phyloP scores from a whole-genome alignment of 495 filamentous ascomycete genomes.

The Neurospora sp. region DNA sequence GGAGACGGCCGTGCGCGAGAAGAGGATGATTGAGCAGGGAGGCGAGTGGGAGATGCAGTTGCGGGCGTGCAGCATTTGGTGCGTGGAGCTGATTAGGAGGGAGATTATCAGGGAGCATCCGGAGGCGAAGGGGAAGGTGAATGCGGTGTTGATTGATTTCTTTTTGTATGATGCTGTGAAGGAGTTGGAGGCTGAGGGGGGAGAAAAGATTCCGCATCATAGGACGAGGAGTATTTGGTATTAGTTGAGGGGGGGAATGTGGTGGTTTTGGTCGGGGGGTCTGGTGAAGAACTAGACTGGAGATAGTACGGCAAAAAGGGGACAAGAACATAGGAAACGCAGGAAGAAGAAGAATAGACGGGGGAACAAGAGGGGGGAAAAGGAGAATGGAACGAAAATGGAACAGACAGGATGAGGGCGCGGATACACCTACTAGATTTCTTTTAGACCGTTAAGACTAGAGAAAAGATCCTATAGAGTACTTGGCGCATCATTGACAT shows the following conservation, averaged over 20 bases:
- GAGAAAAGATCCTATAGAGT: background rate
- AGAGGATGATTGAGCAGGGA: constrained; percentile 56
- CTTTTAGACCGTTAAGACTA: background rate
- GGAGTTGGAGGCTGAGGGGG: constrained; percentile 52
- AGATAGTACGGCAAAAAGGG: background rate
- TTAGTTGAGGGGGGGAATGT: constrained; percentile 24
- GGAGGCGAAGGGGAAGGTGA: constrained; percentile 47
- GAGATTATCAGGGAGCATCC: constrained; percentile 69
- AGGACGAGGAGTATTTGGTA: constrained; percentile 95
- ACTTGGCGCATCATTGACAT: too few relatives aligned
- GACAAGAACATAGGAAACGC: too few relatives aligned
- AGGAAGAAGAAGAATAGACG: too few relatives aligned
- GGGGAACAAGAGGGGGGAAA: too few relatives aligned
- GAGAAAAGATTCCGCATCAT: constrained; percentile 73
- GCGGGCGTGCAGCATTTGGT: constrained; percentile 82
- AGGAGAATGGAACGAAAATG: background rate
- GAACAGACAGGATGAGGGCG: background rate
- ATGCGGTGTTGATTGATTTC: constrained; percentile 92
- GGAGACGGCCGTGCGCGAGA: constrained; percentile 52
- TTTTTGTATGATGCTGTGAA: constrained; percentile 94
- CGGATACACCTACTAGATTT: background rate
- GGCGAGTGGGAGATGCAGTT: constrained; percentile 80
- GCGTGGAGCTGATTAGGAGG: constrained; percentile 76
- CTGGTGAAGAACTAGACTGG: background rate
- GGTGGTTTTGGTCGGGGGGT: too few relatives aligned